Base-by-base conservation (phyloP, 306 rosid genomes). In the Delonix regia region DNA sequence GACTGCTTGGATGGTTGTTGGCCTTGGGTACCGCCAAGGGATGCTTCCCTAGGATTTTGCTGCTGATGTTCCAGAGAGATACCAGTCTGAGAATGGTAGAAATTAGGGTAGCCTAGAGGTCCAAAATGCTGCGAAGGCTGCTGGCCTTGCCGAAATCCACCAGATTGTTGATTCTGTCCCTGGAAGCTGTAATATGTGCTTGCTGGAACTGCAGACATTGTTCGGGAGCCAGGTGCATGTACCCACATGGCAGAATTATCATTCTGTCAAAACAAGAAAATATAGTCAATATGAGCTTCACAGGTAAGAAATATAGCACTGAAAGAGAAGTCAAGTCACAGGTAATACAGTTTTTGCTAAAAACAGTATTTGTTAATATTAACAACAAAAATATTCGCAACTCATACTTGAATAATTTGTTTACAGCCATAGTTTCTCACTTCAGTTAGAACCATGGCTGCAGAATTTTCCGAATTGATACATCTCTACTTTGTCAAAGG, bases 241-340 rank as follows among this genome's bases (percentile, higher is more conserved):
- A 89, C 85, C 98, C 98, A 93, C 97, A 91, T 87, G 7, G 86
- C 90, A n/a, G 97, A 86, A 81, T 89, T 93, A 33, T 93, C 98
- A 56, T 87, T 93, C 97, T 93, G 85, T 59, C 45, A 78, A 15
- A 74, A 61, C 39, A 47, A 16, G 19, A 75, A 5, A 9, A 51
- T 14, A 4, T 38, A 19, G 42, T 22, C 12, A 27, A 25, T 11
- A 16, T 47, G 42, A 81, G 82, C 56, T 53, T 78, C 79, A 45
- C 24, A 47, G 30, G 24, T n/a, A 24, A 48, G 36, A 22, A 66
- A 66, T 2, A 66, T 13, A 53, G 28, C 24, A 55, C 67, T 55
- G 11, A 47, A 45, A 33, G 22, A 66, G 38, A 11, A 25, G 56
- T 41, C 56, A 57, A 6, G n/a, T n/a, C n/a, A n/a, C n/a, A n/a